Base-by-base conservation (phyloP, 2,329 filamentous ascomycete genomes). In the Fusarium staphyleae region DNA sequence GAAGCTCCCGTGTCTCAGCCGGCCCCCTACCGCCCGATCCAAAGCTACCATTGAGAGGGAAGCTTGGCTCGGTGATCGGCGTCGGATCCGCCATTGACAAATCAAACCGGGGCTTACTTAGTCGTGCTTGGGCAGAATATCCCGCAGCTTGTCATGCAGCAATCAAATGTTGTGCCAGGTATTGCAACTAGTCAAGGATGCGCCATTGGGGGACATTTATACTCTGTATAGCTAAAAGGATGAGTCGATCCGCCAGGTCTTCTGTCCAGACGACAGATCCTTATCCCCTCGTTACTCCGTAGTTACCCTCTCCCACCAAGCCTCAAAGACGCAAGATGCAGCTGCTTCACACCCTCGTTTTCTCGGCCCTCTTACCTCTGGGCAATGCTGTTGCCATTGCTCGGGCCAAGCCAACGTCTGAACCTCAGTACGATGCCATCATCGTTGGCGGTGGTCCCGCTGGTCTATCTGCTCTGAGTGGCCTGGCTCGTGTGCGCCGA, bases 381-480 rank as follows among this genome's bases (percentile, higher is more conserved):
- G n/a, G 18, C n/a, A 48, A 47, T 28, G 54, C 65, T 22, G 62
- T 53, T 15, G 60, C 45, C 26, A 54, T 65, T 36, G 44, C 45
- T 5, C 24, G 24, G 28, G 28, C 41, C 1, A 42, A 53, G 22
- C 22, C 37, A 4, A 28, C 54, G 1, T 10, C 33, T 3, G 60
- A 53, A 18, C 55, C 72, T 8, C 39, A 57, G 13, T 85, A 81
- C 62, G 83, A 86, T 70, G 82, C 78, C 50, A 76, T 86, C 34
- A 72, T 86, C 30, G 72, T 86, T 5, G 83, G 83, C 4, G 83
- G 83, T 29, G 83, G 83, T 1, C 83, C 83, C 3, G 72, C 83
- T 0, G 83, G 83, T 0, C 76, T 86, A 2, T 76, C 74, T 40
- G 78, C 78, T 2, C 60, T 83, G 42, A 86, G 83, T 49, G 82